These are phyloP conservation scores for Draba incana DNA, from an alignment of 345 rosid species.

Conservation along the genomic window DNA sequence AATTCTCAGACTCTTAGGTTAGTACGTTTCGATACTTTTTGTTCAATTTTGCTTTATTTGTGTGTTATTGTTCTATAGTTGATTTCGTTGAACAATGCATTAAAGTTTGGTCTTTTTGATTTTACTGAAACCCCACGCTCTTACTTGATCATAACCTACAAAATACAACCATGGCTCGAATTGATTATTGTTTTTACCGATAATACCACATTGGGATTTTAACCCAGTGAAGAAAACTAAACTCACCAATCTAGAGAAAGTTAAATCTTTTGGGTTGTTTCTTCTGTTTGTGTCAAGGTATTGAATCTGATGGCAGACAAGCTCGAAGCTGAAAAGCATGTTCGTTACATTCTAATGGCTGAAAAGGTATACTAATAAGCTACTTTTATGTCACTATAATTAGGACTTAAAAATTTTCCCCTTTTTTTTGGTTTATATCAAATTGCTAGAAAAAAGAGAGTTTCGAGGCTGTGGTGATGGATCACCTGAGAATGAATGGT, in stretches of 20 bases:
- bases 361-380: conserved; percentile 59
- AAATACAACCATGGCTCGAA: not conserved
- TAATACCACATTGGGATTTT: not conserved
- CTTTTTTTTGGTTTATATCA: too few relatives aligned
- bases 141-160: not conserved
- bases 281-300: conserved; percentile 12
- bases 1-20: not conserved
- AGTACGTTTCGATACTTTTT: not conserved
- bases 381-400: not conserved
- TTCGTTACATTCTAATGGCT: conserved; percentile 60
- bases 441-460: conserved; percentile 64
- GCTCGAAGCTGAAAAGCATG: conserved; percentile 69
- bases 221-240: too few relatives aligned
- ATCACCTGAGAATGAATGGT: conserved; percentile 86
- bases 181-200: not conserved
- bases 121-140: not conserved
- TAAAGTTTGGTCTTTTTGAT: not conserved
- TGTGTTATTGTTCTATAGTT: not conserved
- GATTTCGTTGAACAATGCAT: not conserved
- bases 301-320: conserved; percentile 56
- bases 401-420: not conserved
- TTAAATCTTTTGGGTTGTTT: not conserved
- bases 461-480: conserved; percentile 90
- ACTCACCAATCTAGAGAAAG: too few relatives aligned
- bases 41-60: not conserved